These are phyloP conservation scores for Prunus yedoensis DNA, from an alignment of 331 rosid species.

Conservation along the genomic window DNA sequence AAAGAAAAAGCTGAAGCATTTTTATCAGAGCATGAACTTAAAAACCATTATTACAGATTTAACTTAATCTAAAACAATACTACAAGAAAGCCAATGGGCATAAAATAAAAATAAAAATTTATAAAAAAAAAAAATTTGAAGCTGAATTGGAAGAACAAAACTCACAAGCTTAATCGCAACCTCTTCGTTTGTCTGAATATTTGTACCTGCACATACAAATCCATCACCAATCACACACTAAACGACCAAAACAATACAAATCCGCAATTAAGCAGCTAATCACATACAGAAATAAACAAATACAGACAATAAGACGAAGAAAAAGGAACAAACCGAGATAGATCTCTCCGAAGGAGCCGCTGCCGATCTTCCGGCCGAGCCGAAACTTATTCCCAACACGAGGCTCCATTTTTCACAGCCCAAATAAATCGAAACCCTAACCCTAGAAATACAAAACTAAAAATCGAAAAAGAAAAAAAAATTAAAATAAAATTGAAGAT, in stretches of 20 bases:
- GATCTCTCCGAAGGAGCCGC: conserved; percentile 99
- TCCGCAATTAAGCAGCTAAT: not conserved
- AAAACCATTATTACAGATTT: not conserved
- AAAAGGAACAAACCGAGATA: conserved; percentile 61
- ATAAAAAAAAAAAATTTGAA: not conserved
- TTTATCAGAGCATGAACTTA: not conserved
- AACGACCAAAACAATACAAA: not conserved
- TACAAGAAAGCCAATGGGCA: not conserved
- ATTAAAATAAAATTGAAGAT: not conserved
- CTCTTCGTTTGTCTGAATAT: conserved; percentile 92
- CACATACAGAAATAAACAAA: not conserved
- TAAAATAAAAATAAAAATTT: not conserved
- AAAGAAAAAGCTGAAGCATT: not conserved
- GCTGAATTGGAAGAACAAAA: conserved; percentile 18
- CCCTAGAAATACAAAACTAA: conserved; percentile 30
- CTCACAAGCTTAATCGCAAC: conserved; percentile 99
- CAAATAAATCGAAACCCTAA: conserved; percentile 37
- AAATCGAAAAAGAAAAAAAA: not conserved
- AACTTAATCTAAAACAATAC: not conserved
- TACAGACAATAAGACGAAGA: not conserved
- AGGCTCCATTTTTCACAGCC: conserved; percentile 69
- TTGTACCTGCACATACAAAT: conserved; percentile 64
- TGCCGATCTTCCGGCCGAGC: conserved; percentile 93
- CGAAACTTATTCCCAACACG: conserved; percentile 96
- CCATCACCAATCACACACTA: not conserved